These are phyloP conservation scores for Hericium erinaceus DNA, from an alignment of 768 basidiomycete species.

Conservation along the genomic window DNA sequence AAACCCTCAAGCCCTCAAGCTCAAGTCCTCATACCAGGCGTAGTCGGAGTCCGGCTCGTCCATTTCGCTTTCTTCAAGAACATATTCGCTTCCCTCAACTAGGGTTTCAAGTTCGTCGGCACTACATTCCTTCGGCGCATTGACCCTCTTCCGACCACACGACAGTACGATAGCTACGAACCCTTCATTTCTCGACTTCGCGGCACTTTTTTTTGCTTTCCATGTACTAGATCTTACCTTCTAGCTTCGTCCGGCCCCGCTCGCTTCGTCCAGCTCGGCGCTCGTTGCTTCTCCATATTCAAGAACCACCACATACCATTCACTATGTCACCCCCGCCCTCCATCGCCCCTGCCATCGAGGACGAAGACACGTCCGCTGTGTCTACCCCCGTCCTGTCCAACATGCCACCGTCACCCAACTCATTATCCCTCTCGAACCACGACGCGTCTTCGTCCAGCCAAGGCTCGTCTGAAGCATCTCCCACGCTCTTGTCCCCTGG, in stretches of 20 bases:
- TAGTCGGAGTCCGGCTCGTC: neutral
- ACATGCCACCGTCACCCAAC: constrained; percentile 1
- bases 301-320: neutral
- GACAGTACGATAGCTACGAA: neutral
- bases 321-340: constrained; percentile 3
- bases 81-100: neutral
- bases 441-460: neutral
- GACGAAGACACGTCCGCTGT: constrained; percentile 12
- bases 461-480: neutral
- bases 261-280: neutral
- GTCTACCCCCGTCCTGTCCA: constrained; percentile 9
- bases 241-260: neutral
- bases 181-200: neutral
- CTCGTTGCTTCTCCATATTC: neutral
- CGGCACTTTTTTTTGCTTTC: neutral
- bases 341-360: constrained; percentile 3
- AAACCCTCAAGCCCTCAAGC: neutral
- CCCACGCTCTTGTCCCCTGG: neutral
- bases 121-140: too few species aligned
- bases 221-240: neutral
- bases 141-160: neutral
- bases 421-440: neutral
- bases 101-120: neutral
- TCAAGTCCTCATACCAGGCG: neutral
- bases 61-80: neutral